Base-by-base conservation (phyloP, 129 eudicot genomes). In the Centella asiatica region DNA sequence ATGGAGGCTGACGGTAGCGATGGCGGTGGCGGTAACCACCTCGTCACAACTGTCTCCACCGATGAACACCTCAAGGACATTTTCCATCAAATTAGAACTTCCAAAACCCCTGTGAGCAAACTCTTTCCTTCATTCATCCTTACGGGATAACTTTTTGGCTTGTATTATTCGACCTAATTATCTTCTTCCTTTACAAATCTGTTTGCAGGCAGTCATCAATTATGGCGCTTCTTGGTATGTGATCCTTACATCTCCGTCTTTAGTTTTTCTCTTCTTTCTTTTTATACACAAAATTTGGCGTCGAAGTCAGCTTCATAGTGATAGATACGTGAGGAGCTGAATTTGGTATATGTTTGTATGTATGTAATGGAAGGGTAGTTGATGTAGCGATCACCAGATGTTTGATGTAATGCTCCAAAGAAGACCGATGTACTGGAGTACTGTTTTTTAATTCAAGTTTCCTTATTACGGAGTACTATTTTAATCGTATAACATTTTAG, bases 151-250 rank as follows among this genome's bases (percentile, higher is more conserved):
- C 37, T 17, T 58, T 14, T 32, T 42, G 31, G 23, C 4, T 39
- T 44, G 34, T 34, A 0, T 57, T 45, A 46, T 19, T 54, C 22
- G 15, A 1, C 14, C 26, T 44, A 10, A 3, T n/a, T 17, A 0
- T 9, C 15, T 64, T 37, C 6, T 20, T 13, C n/a, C 9, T 28
- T 55, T 40, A 17, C 7, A 23, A 28, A 20, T 63, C 28, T 69
- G 0, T 31, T 68, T 72, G 70, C 85, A 89, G 97, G 76, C 86
- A 14, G 95, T 89, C 13, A 85, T 89, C 72, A 89, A 83, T 64
- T 85, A 85, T 47, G 97, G 95, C 18, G 95, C 97, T 32, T 85
- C 97, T 66, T 89, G 97, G 97, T 89, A 79, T 28, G 87, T 57
- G 37, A 27, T 7, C 47, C 23, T 48, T 48, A 4, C 20, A 2